phyloP scores from a whole-genome alignment of 805 yeast species.

The Candida ulmi region DNA sequence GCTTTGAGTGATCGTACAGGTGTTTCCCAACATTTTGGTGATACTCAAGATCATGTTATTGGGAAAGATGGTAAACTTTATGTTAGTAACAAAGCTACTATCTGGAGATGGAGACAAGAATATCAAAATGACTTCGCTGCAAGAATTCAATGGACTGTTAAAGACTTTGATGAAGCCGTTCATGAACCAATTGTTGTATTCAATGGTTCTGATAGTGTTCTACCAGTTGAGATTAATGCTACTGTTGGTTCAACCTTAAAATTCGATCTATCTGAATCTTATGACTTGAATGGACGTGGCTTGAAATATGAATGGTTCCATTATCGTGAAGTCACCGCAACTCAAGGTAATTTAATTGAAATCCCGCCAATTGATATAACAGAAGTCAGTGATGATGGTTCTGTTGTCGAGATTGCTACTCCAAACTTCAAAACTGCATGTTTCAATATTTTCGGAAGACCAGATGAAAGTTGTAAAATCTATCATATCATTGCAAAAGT shows the following conservation, averaged over 20 bases:
- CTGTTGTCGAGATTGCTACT: conserved; percentile 10
- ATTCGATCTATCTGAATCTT: conserved; percentile 22
- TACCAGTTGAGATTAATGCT: conserved; percentile 14
- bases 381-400: conserved; percentile 6
- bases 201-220: conserved; percentile 17
- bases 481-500: conserved; percentile 23
- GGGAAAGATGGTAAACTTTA: conserved; percentile 15
- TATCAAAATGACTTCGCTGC: conserved; percentile 26
- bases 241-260: conserved; percentile 11
- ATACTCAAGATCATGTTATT: conserved; percentile 19
- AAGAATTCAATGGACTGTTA: conserved; percentile 29
- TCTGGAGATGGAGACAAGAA: conserved; percentile 31
- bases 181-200: conserved; percentile 24
- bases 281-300: conserved; percentile 17
- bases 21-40: conserved; percentile 18
- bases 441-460: conserved; percentile 5
- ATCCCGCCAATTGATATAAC: conserved; percentile 14
- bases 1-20: conserved; percentile 18
- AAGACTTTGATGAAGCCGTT: conserved; percentile 18
- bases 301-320: conserved; percentile 24
- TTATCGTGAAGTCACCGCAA: conserved; percentile 18
- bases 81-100: conserved; percentile 23
- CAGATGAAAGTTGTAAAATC: conserved; percentile 9
- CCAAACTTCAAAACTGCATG: conserved; percentile 13
- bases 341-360: conserved; percentile 18